A percentile compares a stretch with the other conserved stretches of the same genome.
Conservation (phyloP, 257 asterid genomes). For the Henckelia pumila region DNA sequence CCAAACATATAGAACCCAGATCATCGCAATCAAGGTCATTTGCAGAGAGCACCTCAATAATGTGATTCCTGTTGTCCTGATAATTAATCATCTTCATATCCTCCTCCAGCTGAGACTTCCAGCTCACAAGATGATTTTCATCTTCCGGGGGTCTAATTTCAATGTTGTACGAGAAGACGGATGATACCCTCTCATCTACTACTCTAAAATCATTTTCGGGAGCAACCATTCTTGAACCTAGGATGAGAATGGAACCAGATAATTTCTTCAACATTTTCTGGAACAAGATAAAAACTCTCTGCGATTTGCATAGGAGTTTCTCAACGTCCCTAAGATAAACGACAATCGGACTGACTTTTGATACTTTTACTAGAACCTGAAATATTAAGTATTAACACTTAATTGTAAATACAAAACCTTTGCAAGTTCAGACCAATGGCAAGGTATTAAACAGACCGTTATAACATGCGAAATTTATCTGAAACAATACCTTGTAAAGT, state of each 20-base stretch:
- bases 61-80: conserved; percentile 76
- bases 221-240: conserved; percentile 67
- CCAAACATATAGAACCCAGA: conserved; percentile 70
- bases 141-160: conserved; percentile 86
- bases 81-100: conserved; percentile 81
- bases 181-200: conserved; percentile 62
- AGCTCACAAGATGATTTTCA: conserved; percentile 63
- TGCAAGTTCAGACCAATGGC: too few relatives aligned
- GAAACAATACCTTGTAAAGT: background rate
- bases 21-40: conserved; percentile 86
- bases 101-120: conserved; percentile 83
- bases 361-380: conserved; percentile 67
- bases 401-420: conserved; percentile 3
- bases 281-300: conserved; percentile 51
- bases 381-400: conserved; percentile 3
- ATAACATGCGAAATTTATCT: too few relatives aligned
- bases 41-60: conserved; percentile 74
- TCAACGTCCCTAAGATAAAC: conserved; percentile 84
- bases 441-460: too few relatives aligned
- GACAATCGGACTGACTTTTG: conserved; percentile 57
- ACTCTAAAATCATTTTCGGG: conserved; percentile 46
- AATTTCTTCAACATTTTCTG: conserved; percentile 79
- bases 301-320: conserved; percentile 56
- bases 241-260: conserved; percentile 70
- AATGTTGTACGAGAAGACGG: conserved; percentile 72